Evolutionary conservation across 2,329 filamentous ascomycete species (phyloP), one percentile per base, ranked within the genome.

Genomic region (Pseudogymnoascus sp.): DNA sequence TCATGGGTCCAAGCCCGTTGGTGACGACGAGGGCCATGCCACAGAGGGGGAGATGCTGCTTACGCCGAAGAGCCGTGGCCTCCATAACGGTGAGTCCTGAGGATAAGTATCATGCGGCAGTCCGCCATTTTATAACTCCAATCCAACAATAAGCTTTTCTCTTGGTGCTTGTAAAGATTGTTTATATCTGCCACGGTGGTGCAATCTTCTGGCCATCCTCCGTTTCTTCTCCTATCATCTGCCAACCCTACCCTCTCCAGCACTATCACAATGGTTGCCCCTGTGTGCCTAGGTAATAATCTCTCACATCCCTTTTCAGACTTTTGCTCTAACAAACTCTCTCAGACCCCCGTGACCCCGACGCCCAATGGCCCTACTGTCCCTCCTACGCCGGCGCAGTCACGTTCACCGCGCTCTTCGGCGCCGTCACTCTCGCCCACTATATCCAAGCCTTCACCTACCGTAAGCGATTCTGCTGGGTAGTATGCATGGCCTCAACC

Each of bases 401-500:
- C 8, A 43, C 73, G 12, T 75, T 76, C 63, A 63, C 70, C 5
- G 65, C 70, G 2, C 63, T 76, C 16, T 77, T 77, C 63, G 73
- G 69, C 11, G 38, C 71, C 18, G 68, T 66, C 6, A 69, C 69
- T 1, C 31, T 64, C 21, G 40, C 64, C 6, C 75, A 77, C 61
- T 67, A 73, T 2, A 66, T 70, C 9, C 73, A 76, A 65, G 75
- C 74, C 0, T 62, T 71, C 59, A 64, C 69, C 21, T 72, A 74
- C 65, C 68, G 68, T 23, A 75, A 77, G 63, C 64, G 65, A 8
- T 79, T 77, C 66, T 75, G 70, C 62, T 77, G 75, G 75, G 77
- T 80, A 4, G 73, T 81, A 6, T 74, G 78, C 61, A 76, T 80
- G 71, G 77, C 73, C 12, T 68, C 67, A 9, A 56, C 68, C 1